Conservation (phyloP, 1,139 yeast species). For the Nakaseomyces uthaithaninus region DNA sequence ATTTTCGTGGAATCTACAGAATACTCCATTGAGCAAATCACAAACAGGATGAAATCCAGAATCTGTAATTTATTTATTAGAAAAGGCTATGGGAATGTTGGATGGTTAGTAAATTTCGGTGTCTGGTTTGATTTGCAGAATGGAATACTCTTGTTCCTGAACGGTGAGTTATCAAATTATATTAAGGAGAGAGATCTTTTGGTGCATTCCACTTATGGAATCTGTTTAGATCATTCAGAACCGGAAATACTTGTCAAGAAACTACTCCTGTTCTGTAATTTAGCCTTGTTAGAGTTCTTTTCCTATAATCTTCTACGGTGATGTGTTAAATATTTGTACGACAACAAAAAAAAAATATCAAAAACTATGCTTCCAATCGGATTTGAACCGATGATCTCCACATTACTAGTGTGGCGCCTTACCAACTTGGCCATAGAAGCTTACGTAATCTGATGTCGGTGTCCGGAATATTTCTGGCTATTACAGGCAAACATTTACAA, state of each 20-base stretch:
- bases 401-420: slow-evolving; percentile 39
- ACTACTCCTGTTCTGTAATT: slow-evolving; percentile 20
- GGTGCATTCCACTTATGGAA: not conserved
- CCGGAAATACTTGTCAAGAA: slow-evolving; percentile 14
- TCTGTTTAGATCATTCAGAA: slow-evolving; percentile 9
- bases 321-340: not conserved
- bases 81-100: slow-evolving; percentile 6
- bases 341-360: slow-evolving; percentile 4
- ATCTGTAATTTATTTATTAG: slow-evolving; percentile 8
- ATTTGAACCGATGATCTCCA: slow-evolving; percentile 37
- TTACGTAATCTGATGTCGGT: no score
- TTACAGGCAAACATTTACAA: no score
- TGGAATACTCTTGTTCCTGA: slow-evolving; percentile 20
- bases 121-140: slow-evolving; percentile 21
- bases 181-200: not conserved
- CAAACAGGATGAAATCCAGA: slow-evolving; percentile 1
- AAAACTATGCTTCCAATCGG: slow-evolving; percentile 35
- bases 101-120: slow-evolving; percentile 12
- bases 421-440: slow-evolving; percentile 39
- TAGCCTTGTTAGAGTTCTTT: slow-evolving; percentile 16
- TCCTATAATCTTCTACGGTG: not conserved
- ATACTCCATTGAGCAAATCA: not conserved
- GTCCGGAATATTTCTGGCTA: no score
- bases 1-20: not conserved
- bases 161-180: slow-evolving; percentile 9